phyloP scores from a whole-genome alignment of 768 basidiomycete genomes.

The Tephrocybe sp. region DNA sequence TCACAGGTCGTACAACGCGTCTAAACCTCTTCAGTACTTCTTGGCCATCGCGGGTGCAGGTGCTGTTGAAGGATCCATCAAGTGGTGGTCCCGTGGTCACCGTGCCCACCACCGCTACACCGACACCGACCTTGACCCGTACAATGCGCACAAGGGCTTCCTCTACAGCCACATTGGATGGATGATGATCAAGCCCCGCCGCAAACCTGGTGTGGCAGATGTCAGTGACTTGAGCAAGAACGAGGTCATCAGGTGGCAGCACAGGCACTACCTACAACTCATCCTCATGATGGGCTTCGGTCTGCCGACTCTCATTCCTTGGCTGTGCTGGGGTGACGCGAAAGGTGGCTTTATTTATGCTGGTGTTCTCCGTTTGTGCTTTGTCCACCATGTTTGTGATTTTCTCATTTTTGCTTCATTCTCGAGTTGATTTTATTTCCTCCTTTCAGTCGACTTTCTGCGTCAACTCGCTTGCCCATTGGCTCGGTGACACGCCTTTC shows the following conservation, averaged over 20 bases:
- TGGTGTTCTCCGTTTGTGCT: constrained; percentile 70
- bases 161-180: constrained; percentile 86
- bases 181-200: constrained; percentile 91
- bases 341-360: constrained; percentile 85
- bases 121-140: constrained; percentile 95
- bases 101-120: constrained; percentile 97
- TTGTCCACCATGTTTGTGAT: constrained; percentile 85
- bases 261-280: constrained; percentile 70
- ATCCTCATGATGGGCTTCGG: constrained; percentile 69
- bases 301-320: constrained; percentile 75
- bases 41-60: constrained; percentile 86
- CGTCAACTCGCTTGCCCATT: constrained; percentile 95
- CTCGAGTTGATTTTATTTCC: not conserved
- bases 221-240: constrained; percentile 82
- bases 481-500: constrained; percentile 90
- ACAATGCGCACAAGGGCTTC: constrained; percentile 88
- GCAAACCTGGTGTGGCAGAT: constrained; percentile 88
- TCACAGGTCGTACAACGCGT: constrained; percentile 93
- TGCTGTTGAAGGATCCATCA: constrained; percentile 94
- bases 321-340: constrained; percentile 83
- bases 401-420: constrained; percentile 7
- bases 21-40: constrained; percentile 77
- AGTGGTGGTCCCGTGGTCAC: constrained; percentile 99
- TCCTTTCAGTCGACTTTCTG: constrained; percentile 86
- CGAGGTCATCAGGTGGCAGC: constrained; percentile 83